Evolutionary conservation across 2,329 filamentous ascomycete species (phyloP).

Genomic region (Botrytis medusae): DNA sequence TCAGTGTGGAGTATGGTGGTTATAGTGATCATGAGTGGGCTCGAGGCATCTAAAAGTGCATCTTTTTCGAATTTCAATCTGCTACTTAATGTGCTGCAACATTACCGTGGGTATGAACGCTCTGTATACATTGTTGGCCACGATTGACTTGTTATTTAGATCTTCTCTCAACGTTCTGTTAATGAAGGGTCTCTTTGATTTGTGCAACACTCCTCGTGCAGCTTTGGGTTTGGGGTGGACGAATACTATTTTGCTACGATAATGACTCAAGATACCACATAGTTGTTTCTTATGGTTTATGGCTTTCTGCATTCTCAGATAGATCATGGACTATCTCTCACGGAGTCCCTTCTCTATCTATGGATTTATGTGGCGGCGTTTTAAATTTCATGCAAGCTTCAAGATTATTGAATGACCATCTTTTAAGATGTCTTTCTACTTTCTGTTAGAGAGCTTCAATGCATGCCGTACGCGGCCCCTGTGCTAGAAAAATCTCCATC

Average conservation of each 20-base stretch:
- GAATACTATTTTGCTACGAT: slow-evolving; percentile 10
- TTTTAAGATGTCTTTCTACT: neutral
- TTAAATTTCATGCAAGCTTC: slow-evolving; percentile 1
- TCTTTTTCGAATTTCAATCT: neutral
- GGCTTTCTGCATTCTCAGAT: neutral
- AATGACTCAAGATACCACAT: slow-evolving; percentile 5
- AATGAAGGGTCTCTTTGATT: neutral
- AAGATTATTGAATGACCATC: neutral
- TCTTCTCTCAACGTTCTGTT: neutral
- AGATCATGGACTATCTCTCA: neutral
- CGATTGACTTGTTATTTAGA: neutral
- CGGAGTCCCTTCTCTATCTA: neutral
- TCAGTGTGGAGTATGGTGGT: slow-evolving; percentile 20
- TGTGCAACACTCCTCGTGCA: neutral
- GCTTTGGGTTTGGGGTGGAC: neutral
- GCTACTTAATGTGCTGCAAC: slow-evolving; percentile 1
- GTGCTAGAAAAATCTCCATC: neutral
- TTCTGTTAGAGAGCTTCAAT: neutral
- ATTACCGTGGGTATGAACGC: neutral
- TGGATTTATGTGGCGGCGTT: neutral
- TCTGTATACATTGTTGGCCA: neutral
- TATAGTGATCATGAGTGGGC: slow-evolving; percentile 21
- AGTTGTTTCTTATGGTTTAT: neutral
- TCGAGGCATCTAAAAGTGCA: slow-evolving; percentile 5
- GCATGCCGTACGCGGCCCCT: neutral